phyloP scores from a whole-genome alignment of 1,284 basidiomycete species.

The Psilocybe mexicana region DNA sequence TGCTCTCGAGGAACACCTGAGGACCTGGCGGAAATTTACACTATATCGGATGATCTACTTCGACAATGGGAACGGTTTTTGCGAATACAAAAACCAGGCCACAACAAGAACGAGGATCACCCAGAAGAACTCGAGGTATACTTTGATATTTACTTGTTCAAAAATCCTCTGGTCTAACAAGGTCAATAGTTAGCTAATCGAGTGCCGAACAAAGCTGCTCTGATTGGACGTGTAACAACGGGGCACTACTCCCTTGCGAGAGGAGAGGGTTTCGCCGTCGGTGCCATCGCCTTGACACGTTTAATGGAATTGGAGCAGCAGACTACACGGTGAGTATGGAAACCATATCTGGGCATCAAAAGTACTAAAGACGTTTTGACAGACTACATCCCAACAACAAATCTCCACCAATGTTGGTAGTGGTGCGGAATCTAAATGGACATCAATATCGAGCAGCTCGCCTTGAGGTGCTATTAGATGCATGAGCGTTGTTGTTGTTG shows the following conservation, averaged over 20 bases:
- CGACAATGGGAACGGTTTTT: slow-evolving; percentile 42
- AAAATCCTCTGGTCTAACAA: background rate
- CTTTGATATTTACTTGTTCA: background rate
- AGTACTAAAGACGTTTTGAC: no score
- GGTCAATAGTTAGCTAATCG: slow-evolving; percentile 45
- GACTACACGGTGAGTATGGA: slow-evolving; percentile 42
- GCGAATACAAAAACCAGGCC: slow-evolving; percentile 20
- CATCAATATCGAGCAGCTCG: slow-evolving; percentile 44
- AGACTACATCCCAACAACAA: slow-evolving; percentile 23
- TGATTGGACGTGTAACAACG: slow-evolving; percentile 81
- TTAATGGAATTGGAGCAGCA: slow-evolving; percentile 57
- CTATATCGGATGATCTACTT: slow-evolving; percentile 52
- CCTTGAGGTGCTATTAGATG: background rate
- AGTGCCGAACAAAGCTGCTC: slow-evolving; percentile 38
- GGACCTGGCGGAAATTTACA: slow-evolving; percentile 73
- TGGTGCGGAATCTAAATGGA: slow-evolving; percentile 48
- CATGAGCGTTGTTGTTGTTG: background rate
- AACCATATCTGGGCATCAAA: no score
- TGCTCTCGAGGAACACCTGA: slow-evolving; percentile 70
- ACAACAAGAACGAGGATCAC: slow-evolving; percentile 23
- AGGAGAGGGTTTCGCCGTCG: slow-evolving; percentile 76
- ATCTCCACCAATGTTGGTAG: slow-evolving; percentile 38
- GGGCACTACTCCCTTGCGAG: slow-evolving; percentile 78
- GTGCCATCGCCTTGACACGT: slow-evolving; percentile 58
- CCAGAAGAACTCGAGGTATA: slow-evolving; percentile 44